phyloP scores from a whole-genome alignment of 2,329 filamentous ascomycete species.

The Myriosclerotinia curreyana region DNA sequence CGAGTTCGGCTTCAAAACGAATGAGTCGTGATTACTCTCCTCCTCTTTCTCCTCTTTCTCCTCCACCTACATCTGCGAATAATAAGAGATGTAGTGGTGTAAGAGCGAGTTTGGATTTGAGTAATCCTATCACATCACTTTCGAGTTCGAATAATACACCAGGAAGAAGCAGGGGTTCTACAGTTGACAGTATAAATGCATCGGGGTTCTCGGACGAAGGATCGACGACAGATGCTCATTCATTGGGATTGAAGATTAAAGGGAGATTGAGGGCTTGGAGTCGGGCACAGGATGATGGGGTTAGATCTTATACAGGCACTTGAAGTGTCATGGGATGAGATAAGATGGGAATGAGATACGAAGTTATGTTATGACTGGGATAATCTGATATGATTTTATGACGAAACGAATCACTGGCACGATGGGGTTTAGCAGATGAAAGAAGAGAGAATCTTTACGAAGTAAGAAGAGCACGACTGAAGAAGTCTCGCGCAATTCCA shows the following conservation, averaged over 20 bases:
- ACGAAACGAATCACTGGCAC: neutral
- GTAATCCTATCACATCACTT: neutral
- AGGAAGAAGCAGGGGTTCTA: conserved; percentile 6
- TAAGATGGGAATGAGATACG: neutral
- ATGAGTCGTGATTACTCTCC: neutral
- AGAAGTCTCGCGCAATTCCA: neutral
- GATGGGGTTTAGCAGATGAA: neutral
- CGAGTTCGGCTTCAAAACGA: neutral
- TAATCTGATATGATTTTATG: neutral
- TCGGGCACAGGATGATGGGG: neutral
- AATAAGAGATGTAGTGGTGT: neutral
- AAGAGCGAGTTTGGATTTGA: conserved; percentile 3
- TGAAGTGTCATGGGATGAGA: conserved; percentile 4
- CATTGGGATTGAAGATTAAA: conserved; percentile 18
- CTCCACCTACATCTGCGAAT: neutral
- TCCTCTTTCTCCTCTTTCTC: neutral
- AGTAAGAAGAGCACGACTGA: neutral
- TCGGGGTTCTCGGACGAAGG: neutral
- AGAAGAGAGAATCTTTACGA: neutral
- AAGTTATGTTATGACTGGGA: neutral
- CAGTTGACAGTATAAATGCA: neutral
- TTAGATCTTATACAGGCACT: neutral
- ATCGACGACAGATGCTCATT: neutral
- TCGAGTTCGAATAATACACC: neutral
- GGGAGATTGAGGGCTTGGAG: conserved; percentile 21